Evolutionary conservation across 495 filamentous ascomycete genomes (phyloP).

Genomic region (Neurospora sp.): DNA sequence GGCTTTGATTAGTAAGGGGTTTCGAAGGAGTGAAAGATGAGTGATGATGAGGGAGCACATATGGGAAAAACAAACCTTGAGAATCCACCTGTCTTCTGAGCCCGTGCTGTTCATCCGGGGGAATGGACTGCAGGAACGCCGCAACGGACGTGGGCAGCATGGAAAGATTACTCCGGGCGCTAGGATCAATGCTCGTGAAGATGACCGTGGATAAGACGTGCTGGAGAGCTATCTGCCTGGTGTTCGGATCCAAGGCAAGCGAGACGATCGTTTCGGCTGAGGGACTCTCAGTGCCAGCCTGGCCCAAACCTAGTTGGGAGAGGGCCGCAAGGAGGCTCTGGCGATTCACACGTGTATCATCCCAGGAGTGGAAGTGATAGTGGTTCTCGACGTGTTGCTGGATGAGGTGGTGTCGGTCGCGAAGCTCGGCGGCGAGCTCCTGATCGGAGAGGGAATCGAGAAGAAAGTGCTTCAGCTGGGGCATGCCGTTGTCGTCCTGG

Average conservation of each 20-base stretch:
- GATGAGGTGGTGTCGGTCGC: conserved; percentile 16
- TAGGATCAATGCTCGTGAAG: conserved; percentile 22
- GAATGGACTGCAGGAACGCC: conserved; percentile 18
- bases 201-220: conserved; percentile 23
- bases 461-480: conserved; percentile 19
- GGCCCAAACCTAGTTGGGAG: conserved; percentile 16
- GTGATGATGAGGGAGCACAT: background rate
- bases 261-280: conserved; percentile 5
- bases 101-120: conserved; percentile 11
- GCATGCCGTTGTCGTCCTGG: background rate
- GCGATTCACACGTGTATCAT: conserved; percentile 1
- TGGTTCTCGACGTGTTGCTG: conserved; percentile 25
- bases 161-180: conserved; percentile 14
- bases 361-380: conserved; percentile 21
- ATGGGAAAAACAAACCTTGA: conserved; percentile 2
- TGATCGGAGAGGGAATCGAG: conserved; percentile 20
- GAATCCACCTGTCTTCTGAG: background rate
- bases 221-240: conserved; percentile 18
- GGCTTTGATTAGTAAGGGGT: background rate
- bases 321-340: conserved; percentile 12
- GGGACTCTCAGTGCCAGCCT: conserved; percentile 5
- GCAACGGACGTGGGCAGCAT: conserved; percentile 24
- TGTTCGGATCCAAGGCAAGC: conserved; percentile 18
- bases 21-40: background rate
- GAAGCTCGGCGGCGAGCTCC: conserved; percentile 20